Base-by-base conservation (phyloP, 768 basidiomycete genomes). In the Boletellus sp. region DNA sequence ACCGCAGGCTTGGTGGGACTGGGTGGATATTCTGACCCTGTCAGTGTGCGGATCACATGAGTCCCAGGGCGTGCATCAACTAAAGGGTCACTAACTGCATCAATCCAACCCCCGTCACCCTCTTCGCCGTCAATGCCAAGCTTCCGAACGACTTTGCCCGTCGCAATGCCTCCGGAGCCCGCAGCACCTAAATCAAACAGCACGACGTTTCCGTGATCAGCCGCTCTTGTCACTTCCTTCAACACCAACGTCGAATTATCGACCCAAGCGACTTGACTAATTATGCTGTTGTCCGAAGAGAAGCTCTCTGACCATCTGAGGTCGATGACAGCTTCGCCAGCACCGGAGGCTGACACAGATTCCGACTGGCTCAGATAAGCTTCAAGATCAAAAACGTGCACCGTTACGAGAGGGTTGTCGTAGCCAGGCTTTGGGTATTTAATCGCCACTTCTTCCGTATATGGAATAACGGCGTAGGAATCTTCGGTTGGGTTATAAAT, bases 21-120 rank as follows among this genome's bases (percentile, higher is more conserved):
- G 81, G 78, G 53, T 76, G 72, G 33, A 92, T 82, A 22, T 70
- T 75, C 73, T 87, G 87, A 16, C 67, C 73, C 87, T 90, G 57
- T 45, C 32, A 55, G 44, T 19, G 31, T 52, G 48, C 48, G 39
- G 57, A 52, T 43, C 33, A 50, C 38, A 60, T 53, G 34, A 58
- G 47, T 48, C 35, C 17, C 40, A 17, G 36, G 44, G 37, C 48
- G 23, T 46, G 31, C n/a, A 38, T 47, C 42, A 51, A 23, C 40
- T n/a, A 37, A 51, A 23, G 16, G 22, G 42, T 46, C 26, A 74
- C 85, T 52, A 55, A 91, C 93, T 52, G 80, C 72, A 44, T 97
- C 90, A 53, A 97, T 92, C 96, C 96, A 99, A 1, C 96, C 96
- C 33, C 83, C 82, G 61, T 96, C 95, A 0, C 84, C 87, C 61